Evolutionary conservation across 305 asterid genomes (phyloP).

Genomic region (Salvia sclarea): DNA sequence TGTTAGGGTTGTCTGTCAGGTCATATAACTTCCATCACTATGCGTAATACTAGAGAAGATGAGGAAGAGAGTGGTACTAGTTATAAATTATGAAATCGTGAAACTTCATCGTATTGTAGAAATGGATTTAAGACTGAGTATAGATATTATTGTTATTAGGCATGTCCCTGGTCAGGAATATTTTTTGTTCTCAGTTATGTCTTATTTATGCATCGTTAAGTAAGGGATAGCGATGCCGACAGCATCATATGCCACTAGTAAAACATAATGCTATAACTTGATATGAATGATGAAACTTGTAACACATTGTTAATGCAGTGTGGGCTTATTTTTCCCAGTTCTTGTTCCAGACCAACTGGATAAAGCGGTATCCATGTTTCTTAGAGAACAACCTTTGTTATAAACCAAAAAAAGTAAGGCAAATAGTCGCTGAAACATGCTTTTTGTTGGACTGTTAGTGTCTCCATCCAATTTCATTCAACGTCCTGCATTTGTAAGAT

Average conservation of each 20-base stretch:
- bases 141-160: not conserved
- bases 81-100: not conserved
- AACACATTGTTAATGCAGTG: not conserved
- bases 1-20: not conserved
- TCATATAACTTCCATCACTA: not conserved
- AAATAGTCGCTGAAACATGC: not conserved
- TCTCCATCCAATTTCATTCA: not conserved
- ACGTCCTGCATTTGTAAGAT: not conserved
- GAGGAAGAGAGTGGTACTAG: not conserved
- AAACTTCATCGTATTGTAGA: not conserved
- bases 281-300: not conserved
- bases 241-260: not conserved
- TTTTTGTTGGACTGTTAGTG: not conserved
- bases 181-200: not conserved
- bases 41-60: slow-evolving; percentile 3
- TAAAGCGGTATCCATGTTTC: not conserved
- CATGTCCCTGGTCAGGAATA: not conserved
- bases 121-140: not conserved
- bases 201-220: not conserved
- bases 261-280: not conserved
- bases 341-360: not conserved
- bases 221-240: not conserved
- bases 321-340: not conserved
- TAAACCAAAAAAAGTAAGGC: not conserved
- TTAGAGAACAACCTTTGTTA: not conserved